Evolutionary conservation across 163 green algal species (phyloP), one percentile per base, ranked within the genome.

Genomic region (Scenedesmus sp.): DNA sequence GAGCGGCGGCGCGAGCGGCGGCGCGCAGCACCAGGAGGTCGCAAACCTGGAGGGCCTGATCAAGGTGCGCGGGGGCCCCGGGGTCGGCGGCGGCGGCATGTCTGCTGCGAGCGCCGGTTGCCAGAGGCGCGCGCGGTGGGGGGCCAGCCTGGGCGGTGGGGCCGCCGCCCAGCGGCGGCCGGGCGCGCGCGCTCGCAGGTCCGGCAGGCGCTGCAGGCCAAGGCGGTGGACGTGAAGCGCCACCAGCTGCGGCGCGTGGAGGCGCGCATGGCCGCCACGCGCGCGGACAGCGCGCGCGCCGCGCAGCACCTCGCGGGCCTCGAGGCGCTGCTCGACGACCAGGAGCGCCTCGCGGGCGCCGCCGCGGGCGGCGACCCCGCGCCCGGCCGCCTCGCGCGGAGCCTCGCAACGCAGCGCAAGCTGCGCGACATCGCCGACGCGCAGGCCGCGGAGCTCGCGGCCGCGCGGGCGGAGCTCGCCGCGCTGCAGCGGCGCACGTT

Each of bases 171-270:
- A n/a, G n/a, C n/a, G n/a, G n/a, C n/a, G n/a, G n/a, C n/a, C n/a
- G n/a, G n/a, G n/a, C n/a, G n/a, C n/a, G n/a, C n/a, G n/a, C n/a
- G n/a, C n/a, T n/a, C n/a, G 36, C 70, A 75, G 60, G 42, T 56
- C 26, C 79, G 79, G 10, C 53, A 77, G n/a, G 51, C 54, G 26
- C 56, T 86, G 69, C 81, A 86, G 29, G 31, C 29, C 20, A 82
- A 86, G 60, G 42, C 63, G 2, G 45, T 86, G 28, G 81, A 72
- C 47, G 36, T 63, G 33, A 77, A 77, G 54, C 45, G 33, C 24
- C 66, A 69, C 9, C 45, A 70, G 56, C 20, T 75, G 62, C 54
- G 13, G n/a, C 22, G 24, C 17, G 54, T 86, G 45, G 54, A 75
- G 45, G 15, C 2, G 17, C 17, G 63, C 2, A 50, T 86, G 28